Percentiles rank a stretch among this genome's conserved stretches.
phyloP scores from a whole-genome alignment of 2,329 filamentous ascomycete species.

The Amesomyces nigricolor region DNA sequence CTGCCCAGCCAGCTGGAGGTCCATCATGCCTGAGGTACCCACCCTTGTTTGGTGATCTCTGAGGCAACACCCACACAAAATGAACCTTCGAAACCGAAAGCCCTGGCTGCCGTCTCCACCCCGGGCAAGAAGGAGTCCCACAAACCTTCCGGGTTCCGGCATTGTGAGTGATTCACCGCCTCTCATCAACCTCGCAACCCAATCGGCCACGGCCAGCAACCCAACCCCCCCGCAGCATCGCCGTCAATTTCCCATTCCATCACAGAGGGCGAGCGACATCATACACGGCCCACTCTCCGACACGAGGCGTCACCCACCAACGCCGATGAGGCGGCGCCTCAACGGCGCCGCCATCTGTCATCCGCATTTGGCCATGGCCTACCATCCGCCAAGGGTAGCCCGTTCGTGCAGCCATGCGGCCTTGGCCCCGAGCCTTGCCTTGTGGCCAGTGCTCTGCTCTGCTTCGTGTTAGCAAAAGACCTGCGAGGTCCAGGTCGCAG shows the following conservation, averaged over 20 bases:
- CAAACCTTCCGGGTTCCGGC: constrained; percentile 14
- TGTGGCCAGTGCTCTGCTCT: not conserved
- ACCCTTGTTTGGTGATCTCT: not conserved
- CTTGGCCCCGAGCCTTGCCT: not conserved
- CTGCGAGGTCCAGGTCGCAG: constrained; percentile 8
- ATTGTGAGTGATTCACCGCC: constrained; percentile 16
- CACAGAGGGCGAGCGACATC: not conserved
- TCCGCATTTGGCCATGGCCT: not conserved
- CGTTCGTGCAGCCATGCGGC: constrained; percentile 12
- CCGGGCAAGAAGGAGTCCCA: constrained; percentile 6
- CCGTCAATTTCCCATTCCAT: not conserved
- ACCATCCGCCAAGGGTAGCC: not conserved
- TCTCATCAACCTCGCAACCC: constrained; percentile 1
- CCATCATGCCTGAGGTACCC: not conserved
- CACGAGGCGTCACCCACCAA: constrained; percentile 5
- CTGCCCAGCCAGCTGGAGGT: not conserved
- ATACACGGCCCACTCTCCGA: constrained; percentile 2
- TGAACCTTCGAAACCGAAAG: too few species aligned
- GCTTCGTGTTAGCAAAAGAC: constrained; percentile 7
- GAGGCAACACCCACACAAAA: not conserved
- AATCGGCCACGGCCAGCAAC: not conserved
- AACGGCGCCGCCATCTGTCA: not conserved
- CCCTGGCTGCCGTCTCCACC: constrained; percentile 5
- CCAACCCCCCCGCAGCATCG: not conserved
- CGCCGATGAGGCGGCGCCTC: not conserved